Percentiles rank a stretch among this genome's conserved stretches.
Conservation (phyloP, 2,329 filamentous ascomycete species). For the Cladophialophora psammophila region DNA sequence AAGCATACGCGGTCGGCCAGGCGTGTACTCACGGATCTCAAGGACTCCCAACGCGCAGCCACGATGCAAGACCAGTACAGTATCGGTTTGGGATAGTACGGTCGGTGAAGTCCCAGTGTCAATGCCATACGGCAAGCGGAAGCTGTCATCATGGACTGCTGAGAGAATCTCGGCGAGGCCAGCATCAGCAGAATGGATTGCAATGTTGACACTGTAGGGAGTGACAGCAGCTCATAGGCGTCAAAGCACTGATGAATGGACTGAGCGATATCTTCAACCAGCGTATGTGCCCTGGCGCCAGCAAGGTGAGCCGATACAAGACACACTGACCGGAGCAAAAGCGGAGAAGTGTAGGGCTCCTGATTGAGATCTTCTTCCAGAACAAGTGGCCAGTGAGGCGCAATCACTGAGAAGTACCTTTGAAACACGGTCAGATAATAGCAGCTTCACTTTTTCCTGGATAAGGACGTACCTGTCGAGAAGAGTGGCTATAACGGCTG, state of each 20-base stretch:
- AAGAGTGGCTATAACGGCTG: not conserved
- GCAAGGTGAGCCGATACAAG: conserved; percentile 8
- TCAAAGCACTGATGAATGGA: conserved; percentile 10
- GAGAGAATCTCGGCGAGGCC: not conserved
- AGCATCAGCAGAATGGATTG: conserved; percentile 17
- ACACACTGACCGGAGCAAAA: conserved; percentile 10
- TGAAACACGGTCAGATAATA: not conserved
- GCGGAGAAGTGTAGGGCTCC: conserved; percentile 12
- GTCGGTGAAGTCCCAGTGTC: conserved; percentile 6
- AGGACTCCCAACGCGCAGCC: conserved; percentile 6
- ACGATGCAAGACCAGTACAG: conserved; percentile 14
- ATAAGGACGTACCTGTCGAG: conserved; percentile 10
- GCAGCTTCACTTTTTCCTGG: not conserved
- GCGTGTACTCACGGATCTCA: not conserved
- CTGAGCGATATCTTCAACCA: conserved; percentile 6
- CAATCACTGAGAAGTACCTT: conserved; percentile 9
- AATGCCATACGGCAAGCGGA: conserved; percentile 16
- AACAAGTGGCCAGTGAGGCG: conserved; percentile 15
- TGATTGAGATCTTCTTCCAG: not conserved
- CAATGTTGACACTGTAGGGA: conserved; percentile 6
- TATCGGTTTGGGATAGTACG: conserved; percentile 1
- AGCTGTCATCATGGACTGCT: conserved; percentile 11
- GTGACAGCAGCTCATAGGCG: conserved; percentile 12
- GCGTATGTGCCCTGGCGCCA: not conserved
- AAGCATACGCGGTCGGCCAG: conserved; percentile 5